These are phyloP conservation scores for Miscanthus lutarioriparius DNA, from an alignment of 176 grass and related monocot genomes.

Conservation along the genomic window DNA sequence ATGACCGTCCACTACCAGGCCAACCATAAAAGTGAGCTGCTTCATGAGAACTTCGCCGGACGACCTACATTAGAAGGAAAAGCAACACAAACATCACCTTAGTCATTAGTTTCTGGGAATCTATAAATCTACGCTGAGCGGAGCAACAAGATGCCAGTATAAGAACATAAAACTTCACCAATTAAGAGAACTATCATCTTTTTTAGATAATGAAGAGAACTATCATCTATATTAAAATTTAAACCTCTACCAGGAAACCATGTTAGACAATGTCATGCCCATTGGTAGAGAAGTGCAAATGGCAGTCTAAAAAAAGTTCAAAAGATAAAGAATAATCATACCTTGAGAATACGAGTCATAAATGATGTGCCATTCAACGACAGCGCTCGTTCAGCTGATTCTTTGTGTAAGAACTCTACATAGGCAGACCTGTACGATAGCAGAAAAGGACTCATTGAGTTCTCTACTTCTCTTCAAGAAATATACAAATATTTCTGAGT, in stretches of 20 bases:
- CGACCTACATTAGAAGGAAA: slow-evolving; percentile 58
- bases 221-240: not conserved
- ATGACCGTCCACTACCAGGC: slow-evolving; percentile 50
- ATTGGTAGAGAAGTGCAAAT: not conserved
- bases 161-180: not conserved
- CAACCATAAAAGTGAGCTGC: slow-evolving; percentile 79
- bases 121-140: not conserved
- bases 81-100: not conserved
- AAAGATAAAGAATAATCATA: slow-evolving; percentile 27
- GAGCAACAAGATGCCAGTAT: not conserved
- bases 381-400: slow-evolving; percentile 82
- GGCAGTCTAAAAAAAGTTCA: not conserved
- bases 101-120: not conserved
- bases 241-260: not conserved
- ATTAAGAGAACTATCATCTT: not conserved
- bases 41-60: slow-evolving; percentile 76
- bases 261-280: not conserved
- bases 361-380: slow-evolving; percentile 94
- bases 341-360: slow-evolving; percentile 94
- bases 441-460: slow-evolving; percentile 11
- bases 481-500: not conserved
- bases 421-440: slow-evolving; percentile 69
- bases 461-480: not conserved
- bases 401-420: slow-evolving; percentile 87
- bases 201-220: not conserved